Evolutionary conservation across 2,329 filamentous ascomycete species (phyloP).

Genomic region (Mariannaea sp.): DNA sequence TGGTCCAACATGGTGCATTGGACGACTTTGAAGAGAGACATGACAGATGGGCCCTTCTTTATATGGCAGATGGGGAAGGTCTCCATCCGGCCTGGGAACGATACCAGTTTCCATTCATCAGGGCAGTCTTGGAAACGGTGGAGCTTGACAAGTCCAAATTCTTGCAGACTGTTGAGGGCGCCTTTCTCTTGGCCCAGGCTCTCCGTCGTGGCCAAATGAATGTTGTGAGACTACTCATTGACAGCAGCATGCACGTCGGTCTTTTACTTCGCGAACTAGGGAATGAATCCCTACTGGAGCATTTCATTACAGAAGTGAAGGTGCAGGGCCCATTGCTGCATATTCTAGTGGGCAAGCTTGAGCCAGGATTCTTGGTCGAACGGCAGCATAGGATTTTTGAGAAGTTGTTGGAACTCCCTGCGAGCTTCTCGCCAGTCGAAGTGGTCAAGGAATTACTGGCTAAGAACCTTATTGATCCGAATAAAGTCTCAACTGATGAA

Average conservation of each 20-base stretch:
- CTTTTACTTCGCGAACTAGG: constrained; percentile 6
- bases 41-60: constrained; percentile 23
- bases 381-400: constrained; percentile 26
- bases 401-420: constrained; percentile 4
- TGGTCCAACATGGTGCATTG: constrained; percentile 23
- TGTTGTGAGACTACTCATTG: constrained; percentile 20
- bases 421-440: constrained; percentile 3
- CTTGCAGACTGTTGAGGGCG: constrained; percentile 16
- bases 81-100: constrained; percentile 16
- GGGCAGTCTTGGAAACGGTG: constrained; percentile 7
- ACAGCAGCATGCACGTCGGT: constrained; percentile 21
- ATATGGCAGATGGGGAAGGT: constrained; percentile 14
- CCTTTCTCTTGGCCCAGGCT: constrained; percentile 17
- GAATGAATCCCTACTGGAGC: constrained; percentile 22
- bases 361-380: constrained; percentile 9
- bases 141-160: constrained; percentile 1
- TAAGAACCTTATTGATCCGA: constrained; percentile 23
- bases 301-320: constrained; percentile 12
- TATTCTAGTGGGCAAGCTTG: constrained; percentile 18
- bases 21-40: constrained; percentile 24
- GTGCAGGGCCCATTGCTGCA: constrained; percentile 15
- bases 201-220: constrained; percentile 10
- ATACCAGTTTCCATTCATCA: constrained; percentile 25
- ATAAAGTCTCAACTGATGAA: neutral
- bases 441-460: constrained; percentile 20